Evolutionary conservation across 2,329 filamentous ascomycete species (phyloP), one percentile per base, ranked within the genome.

Genomic region (Aspergillus vadensis): DNA sequence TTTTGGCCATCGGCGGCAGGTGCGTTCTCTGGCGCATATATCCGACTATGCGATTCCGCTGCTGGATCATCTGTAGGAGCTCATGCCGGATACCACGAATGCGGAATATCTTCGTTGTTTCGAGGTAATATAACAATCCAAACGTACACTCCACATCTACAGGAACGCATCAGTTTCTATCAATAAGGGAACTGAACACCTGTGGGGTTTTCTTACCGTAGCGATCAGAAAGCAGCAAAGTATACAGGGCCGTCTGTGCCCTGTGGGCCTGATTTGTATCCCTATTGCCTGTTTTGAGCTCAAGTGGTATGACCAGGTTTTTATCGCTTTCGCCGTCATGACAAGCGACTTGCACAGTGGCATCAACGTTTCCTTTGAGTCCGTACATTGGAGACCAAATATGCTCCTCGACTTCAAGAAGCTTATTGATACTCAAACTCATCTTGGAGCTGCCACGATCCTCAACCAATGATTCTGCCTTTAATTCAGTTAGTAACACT

Each of bases 361-460:
- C 95, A 77, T 99, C 95, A 61, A 99, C 95, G 69, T 98, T 99
- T 30, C 95, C 95, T 75, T 99, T 99, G 15, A 99, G 82, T 0
- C 95, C 95, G 73, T 96, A 99, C 86, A 92, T 94, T 0, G 95
- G 95, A 6, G 94, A 98, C 95, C 95, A 99, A 27, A 99, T 88
- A 72, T 98, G 95, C 75, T 99, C 95, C 74, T 99, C 95, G 9
- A 99, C 91, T 72, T 98, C 95, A 14, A 99, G 88, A 27, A 99
- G 82, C 73, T 98, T 99, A 70, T 89, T 96, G 67, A 99, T 88
- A 67, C 91, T 92, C 84, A 98, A 88, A 59, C 84, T 89, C 10
- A 89, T 86, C 66, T 88, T 89, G 56, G 89, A 86, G 43, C 89
- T 90, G 70, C 92, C 89, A 50, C 91, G 86, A 65, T 93, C 92